Percentiles rank a stretch among this genome's conserved stretches.
phyloP scores from a whole-genome alignment of 2,329 filamentous ascomycete species.

The Cordyceps cicadae region DNA sequence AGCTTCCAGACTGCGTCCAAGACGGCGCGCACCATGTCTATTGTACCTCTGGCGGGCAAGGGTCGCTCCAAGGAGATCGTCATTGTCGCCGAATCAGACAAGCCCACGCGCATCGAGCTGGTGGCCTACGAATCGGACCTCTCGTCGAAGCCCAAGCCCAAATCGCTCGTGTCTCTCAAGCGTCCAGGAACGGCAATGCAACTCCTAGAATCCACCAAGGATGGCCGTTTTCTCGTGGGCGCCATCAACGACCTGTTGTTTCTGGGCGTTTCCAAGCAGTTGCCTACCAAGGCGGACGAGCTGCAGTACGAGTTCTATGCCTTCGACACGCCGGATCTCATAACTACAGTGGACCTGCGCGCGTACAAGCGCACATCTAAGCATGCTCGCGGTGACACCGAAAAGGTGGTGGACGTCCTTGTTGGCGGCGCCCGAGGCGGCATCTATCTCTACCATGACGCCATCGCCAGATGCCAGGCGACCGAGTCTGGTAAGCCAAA shows the following conservation, averaged over 20 bases:
- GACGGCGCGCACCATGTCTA: conserved; percentile 37
- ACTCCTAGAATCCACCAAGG: conserved; percentile 39
- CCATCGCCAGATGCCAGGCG: conserved; percentile 50
- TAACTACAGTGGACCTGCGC: conserved; percentile 60
- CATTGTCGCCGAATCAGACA: conserved; percentile 37
- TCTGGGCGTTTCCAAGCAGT: conserved; percentile 22
- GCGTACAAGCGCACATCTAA: conserved; percentile 22
- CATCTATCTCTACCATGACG: conserved; percentile 74
- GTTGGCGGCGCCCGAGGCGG: conserved; percentile 69
- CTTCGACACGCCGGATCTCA: conserved; percentile 52
- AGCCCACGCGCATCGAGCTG: conserved; percentile 28
- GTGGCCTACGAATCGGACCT: conserved; percentile 36
- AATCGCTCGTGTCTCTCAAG: conserved; percentile 29
- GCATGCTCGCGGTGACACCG: conserved; percentile 19
- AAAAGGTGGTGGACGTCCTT: conserved; percentile 58
- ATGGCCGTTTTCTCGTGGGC: conserved; percentile 48
- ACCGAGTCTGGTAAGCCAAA: conserved; percentile 30
- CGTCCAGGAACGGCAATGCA: conserved; percentile 29
- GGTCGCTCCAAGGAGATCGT: conserved; percentile 36
- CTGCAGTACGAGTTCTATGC: conserved; percentile 47
- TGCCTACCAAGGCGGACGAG: conserved; percentile 18
- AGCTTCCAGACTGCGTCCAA: conserved; percentile 35
- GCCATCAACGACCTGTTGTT: conserved; percentile 31
- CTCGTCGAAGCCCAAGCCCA: conserved; percentile 22
- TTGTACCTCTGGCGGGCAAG: conserved; percentile 27